Base-by-base conservation (phyloP, 2,329 filamentous ascomycete genomes). In the Domatiomyces globalis region DNA sequence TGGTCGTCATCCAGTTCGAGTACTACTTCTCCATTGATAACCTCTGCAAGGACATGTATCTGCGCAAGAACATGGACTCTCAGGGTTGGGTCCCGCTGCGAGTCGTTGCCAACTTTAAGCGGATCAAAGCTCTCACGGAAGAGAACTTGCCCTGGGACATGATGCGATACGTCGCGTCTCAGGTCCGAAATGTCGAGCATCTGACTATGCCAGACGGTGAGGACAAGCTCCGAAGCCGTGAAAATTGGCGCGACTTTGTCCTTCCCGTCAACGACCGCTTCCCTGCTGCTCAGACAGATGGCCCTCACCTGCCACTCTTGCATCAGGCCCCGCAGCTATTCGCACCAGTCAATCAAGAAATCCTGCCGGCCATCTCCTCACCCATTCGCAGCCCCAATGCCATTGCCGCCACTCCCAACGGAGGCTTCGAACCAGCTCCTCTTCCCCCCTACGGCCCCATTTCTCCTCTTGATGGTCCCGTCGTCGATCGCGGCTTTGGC, bases 11-110 rank as follows among this genome's bases (percentile, higher is more conserved):
- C 60, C 81, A 83, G 63, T 64, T 78, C 39, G 87, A 95, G 63
- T 98, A 95, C 72, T 98, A 98, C 69, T 95, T 98, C 70, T 96
- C 90, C 0, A 78, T 95, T 25, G 86, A 95, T 63, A 98, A 98
- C 65, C 76, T 96, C 48, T 85, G 87, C 75, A 95, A 95, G 69
- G 92, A 98, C 63, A 76, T 86, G 63, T 96, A 81, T 67, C 75
- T 98, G 53, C 83, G 92, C 52, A 82, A 80, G 62, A 83, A 89
- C 61, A 96, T 98, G 92, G 90, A 98, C 65, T 86, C 85, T 1
- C 86, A 96, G 66, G 92, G 92, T 17, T 96, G 89, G 63, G 89
- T 95, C 12, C 81, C 80, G 48, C 71, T 98, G 49, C 75, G 77
- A 33, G 78, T 95, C 53, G 83, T 98, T 60, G 78, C 84, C 19